Evolutionary conservation across 176 grass and related monocot species (phyloP), one percentile per base, ranked within the genome.

Genomic region (Zea mays): DNA sequence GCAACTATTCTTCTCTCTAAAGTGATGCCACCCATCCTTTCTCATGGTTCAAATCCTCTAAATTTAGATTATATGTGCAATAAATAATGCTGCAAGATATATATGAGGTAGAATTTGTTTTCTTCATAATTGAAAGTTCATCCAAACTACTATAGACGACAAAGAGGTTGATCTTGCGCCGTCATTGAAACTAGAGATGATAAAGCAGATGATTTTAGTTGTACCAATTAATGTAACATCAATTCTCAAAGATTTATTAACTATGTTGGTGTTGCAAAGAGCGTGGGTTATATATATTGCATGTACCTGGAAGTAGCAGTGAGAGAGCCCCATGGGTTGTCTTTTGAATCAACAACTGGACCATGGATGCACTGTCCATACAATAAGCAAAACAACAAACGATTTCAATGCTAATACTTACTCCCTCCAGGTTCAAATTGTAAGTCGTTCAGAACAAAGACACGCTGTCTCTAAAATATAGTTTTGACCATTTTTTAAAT

Each of bases 1-100:
- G 45, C 43, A 5, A 52, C 58, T 86, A n/a, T n/a, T n/a, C n/a
- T n/a, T 90, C 11, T 79, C 72, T 44, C 63, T 73, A 17, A 3
- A 20, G 35, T 90, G 5, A 87, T 74, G 52, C 79, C 74, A 14
- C 68, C 75, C 80, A 87, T 87, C 62, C 75, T 52, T 61, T 83
- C 19, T 15, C 61, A 86, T 11, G 85, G 78, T 2, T 74, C 70
- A 6, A 40, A 48, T 57, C 45, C 59, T 34, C 15, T 20, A 16
- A 69, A 21, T 19, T 52, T 16, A 16, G 36, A 33, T 12, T 51
- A 50, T 59, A 79, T 83, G 85, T 65, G 34, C 12, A 39, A 21
- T 36, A 48, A n/a, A n/a, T n/a, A n/a, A n/a, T n/a, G n/a, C n/a
- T 35, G 34, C 49, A 56, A 44, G 64, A 45, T 13, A 52, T 38